Conservation (phyloP, 345 rosid species). For the Sapria himalayana region DNA sequence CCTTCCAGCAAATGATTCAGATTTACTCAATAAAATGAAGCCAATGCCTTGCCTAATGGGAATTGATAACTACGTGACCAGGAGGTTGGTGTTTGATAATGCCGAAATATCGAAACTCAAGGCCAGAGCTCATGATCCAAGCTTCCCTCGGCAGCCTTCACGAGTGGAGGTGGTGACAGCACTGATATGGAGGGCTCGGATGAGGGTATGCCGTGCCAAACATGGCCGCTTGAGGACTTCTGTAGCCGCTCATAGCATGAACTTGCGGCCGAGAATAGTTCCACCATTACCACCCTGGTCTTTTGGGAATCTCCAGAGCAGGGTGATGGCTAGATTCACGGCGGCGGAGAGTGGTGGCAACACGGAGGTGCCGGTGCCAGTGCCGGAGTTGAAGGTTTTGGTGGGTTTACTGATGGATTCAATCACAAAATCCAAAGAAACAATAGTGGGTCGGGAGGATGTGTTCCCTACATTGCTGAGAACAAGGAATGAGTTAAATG, state of each 20-base stretch:
- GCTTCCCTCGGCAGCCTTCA: constrained; percentile 5
- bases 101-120: not conserved
- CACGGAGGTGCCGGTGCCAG: not conserved
- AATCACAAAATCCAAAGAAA: constrained; percentile 3
- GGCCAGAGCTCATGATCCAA: not conserved
- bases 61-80: constrained; percentile 5
- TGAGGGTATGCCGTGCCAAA: not conserved
- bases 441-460: not conserved
- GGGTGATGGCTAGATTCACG: constrained; percentile 1
- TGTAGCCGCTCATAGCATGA: constrained; percentile 8
- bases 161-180: constrained; percentile 15
- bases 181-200: constrained; percentile 11
- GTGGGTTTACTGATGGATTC: constrained; percentile 2
- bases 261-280: constrained; percentile 11
- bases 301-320: constrained; percentile 14
- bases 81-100: constrained; percentile 6
- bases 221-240: not conserved
- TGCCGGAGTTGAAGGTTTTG: not conserved
- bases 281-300: constrained; percentile 6
- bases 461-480: not conserved
- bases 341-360: not conserved
- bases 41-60: constrained; percentile 5
- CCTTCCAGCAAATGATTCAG: not conserved
- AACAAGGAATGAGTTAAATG: not conserved
- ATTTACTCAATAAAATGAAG: not conserved